Evolutionary conservation across 768 basidiomycete species (phyloP), one percentile per base, ranked within the genome.

Genomic region (Rhodotorula kratochvilovae): DNA sequence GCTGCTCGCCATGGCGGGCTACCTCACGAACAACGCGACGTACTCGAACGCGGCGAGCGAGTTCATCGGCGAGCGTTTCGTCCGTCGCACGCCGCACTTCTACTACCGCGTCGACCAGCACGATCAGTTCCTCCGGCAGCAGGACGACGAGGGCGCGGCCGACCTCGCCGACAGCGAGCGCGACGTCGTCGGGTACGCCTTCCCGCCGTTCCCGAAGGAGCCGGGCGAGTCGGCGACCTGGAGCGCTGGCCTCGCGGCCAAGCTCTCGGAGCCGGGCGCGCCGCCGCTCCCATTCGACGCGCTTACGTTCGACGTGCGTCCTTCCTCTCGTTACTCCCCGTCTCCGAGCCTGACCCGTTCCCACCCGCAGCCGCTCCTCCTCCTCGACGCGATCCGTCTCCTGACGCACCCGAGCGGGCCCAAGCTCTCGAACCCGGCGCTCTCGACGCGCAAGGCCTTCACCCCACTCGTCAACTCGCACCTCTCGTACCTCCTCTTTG

Each of bases 321-420:
- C 17, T 17, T 17, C 29, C 17, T 36, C 33, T 36, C 58, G 5
- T 13, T 25, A 4, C 56, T 56, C 8, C 25, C 36, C 8, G 23
- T 42, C 12, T 11, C 19, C 3, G 39, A 13, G 39, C 8, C 39
- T 39, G 39, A 39, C 39, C 23, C 12, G 5, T 31, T 23, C 19
- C 29, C 15, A 0, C 15, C 16, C 46, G 10, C 65, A 75, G 74
- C 77, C 77, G 10, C 43, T 76, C 16, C 57, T 72, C 13, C 73
- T 78, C 17, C 67, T 77, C 55, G 77, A 78, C 71, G 71, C 75
- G 6, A 48, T 75, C 21, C 68, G 75, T 10, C 73, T 76, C 33
- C 58, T 78, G 31, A 67, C 62, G 33, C 68, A 68, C 23, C 56
- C 66, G 19, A 61, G 59, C 51, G 51, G 67, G 1, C 68, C 69